Percentiles rank a stretch among this genome's conserved stretches.
Conservation (phyloP, 1,284 basidiomycete genomes). For the Naganishia sp. region DNA sequence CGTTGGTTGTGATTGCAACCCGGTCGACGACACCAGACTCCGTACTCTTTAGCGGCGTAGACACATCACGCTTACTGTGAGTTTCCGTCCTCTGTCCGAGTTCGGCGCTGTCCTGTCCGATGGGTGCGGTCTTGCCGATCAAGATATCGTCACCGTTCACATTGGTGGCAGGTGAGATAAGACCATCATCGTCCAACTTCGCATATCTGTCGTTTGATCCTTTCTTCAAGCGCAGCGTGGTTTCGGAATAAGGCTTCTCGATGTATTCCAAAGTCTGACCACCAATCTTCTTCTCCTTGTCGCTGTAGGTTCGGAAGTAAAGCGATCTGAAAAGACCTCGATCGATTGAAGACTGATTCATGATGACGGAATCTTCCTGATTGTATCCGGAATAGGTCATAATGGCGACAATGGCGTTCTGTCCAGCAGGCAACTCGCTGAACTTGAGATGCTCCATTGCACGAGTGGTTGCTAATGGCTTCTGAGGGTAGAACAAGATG, state of each 20-base stretch:
- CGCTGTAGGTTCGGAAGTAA: slow-evolving; percentile 98
- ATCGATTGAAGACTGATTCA: slow-evolving; percentile 99
- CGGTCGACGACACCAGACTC: slow-evolving; percentile 98
- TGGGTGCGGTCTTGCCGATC: slow-evolving; percentile 97
- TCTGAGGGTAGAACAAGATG: slow-evolving; percentile 97
- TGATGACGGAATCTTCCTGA: slow-evolving; percentile 99
- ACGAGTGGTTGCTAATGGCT: slow-evolving; percentile 94
- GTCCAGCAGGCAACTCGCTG: slow-evolving; percentile 94
- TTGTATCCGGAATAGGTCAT: slow-evolving; percentile 99
- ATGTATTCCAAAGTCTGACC: slow-evolving; percentile 91
- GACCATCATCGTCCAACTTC: slow-evolving; percentile 93
- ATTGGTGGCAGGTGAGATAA: slow-evolving; percentile 92
- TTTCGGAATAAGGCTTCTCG: slow-evolving; percentile 92
- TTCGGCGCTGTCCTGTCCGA: slow-evolving; percentile 95
- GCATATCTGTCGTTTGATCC: slow-evolving; percentile 80
- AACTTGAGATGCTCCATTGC: slow-evolving; percentile 99
- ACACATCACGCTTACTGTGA: slow-evolving; percentile 91
- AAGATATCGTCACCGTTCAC: slow-evolving; percentile 98
- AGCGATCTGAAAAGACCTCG: slow-evolving; percentile 97
- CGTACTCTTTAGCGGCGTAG: slow-evolving; percentile 95
- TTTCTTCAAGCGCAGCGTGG: slow-evolving; percentile 94
- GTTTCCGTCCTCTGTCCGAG: slow-evolving; percentile 89
- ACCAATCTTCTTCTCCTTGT: slow-evolving; percentile 96
- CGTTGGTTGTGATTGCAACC: slow-evolving; percentile 93
- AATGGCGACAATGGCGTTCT: slow-evolving; percentile 98